Conservation (phyloP, 371 early-diverging fungal genomes). For the Mucor racemosus region DNA sequence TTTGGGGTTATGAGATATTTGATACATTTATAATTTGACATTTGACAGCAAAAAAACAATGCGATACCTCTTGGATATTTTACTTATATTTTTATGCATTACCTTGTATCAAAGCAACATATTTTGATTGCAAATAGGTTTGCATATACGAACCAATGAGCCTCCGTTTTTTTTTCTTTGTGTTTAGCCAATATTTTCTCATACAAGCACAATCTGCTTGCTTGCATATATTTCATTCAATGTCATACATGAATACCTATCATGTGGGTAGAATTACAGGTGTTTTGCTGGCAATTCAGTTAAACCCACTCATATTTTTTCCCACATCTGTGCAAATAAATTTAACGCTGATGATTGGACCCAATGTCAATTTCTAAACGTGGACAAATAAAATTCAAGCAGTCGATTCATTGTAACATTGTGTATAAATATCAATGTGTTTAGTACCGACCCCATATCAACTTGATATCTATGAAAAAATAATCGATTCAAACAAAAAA, state of each 20-base stretch:
- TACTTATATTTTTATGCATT: background rate
- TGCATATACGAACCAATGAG: too few relatives aligned
- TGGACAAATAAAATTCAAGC: conserved; percentile 9
- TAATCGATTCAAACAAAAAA: too few relatives aligned
- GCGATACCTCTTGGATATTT: background rate
- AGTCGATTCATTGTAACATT: background rate
- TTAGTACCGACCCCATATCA: too few relatives aligned
- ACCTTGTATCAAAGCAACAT: too few relatives aligned
- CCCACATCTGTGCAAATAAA: conserved; percentile 3
- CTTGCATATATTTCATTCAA: conserved; percentile 3
- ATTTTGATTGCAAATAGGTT: too few relatives aligned
- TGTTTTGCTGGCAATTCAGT: background rate
- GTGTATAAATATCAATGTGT: background rate
- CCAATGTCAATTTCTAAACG: conserved; percentile 5
- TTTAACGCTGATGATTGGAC: background rate
- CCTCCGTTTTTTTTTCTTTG: background rate
- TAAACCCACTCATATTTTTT: background rate
- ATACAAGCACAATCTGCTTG: background rate
- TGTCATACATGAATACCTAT: background rate
- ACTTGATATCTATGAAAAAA: too few relatives aligned
- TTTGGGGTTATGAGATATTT: conserved; percentile 10
- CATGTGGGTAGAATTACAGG: conserved; percentile 1
- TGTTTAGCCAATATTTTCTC: background rate
- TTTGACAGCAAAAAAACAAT: background rate
- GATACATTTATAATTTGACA: background rate